phyloP scores from a whole-genome alignment of 2,329 filamentous ascomycete genomes.

The Neofusicoccum sp. region DNA sequence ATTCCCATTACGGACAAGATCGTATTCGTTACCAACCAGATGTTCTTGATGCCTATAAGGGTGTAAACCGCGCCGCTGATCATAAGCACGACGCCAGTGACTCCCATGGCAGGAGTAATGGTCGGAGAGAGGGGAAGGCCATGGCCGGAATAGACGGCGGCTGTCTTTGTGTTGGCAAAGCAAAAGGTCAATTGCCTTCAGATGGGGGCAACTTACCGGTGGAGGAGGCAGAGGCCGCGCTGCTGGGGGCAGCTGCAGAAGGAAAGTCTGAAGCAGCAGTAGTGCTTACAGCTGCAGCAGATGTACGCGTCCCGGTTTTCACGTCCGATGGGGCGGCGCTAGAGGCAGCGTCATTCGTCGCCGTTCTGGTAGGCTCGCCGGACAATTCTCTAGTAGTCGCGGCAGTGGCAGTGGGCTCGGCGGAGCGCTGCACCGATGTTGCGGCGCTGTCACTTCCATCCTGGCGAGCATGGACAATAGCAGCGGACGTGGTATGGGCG shows the following conservation, averaged over 20 bases:
- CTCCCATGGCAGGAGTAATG: conserved; percentile 77
- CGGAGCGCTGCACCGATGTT: neutral
- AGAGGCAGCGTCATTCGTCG: neutral
- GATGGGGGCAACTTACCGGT: conserved; percentile 22
- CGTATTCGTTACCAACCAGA: conserved; percentile 47
- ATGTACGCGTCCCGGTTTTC: neutral
- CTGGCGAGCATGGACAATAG: conserved; percentile 2
- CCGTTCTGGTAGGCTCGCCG: neutral
- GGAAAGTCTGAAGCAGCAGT: conserved; percentile 22
- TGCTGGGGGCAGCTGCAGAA: conserved; percentile 22
- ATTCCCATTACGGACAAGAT: neutral
- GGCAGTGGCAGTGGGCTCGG: neutral
- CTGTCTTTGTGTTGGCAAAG: conserved; percentile 4
- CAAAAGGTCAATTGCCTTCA: neutral
- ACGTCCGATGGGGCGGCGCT: neutral
- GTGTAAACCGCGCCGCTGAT: conserved; percentile 68
- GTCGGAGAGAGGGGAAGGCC: conserved; percentile 67
- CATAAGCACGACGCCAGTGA: conserved; percentile 76
- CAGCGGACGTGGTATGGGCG: neutral
- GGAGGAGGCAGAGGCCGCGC: conserved; percentile 24
- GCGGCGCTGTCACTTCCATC: neutral
- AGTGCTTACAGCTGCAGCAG: conserved; percentile 5
- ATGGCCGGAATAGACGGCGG: conserved; percentile 14
- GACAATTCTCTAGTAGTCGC: neutral
- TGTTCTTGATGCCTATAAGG: conserved; percentile 79